These are phyloP conservation scores for Phalaenopsis equestris DNA, from an alignment of 106 monocot species.

Conservation along the genomic window DNA sequence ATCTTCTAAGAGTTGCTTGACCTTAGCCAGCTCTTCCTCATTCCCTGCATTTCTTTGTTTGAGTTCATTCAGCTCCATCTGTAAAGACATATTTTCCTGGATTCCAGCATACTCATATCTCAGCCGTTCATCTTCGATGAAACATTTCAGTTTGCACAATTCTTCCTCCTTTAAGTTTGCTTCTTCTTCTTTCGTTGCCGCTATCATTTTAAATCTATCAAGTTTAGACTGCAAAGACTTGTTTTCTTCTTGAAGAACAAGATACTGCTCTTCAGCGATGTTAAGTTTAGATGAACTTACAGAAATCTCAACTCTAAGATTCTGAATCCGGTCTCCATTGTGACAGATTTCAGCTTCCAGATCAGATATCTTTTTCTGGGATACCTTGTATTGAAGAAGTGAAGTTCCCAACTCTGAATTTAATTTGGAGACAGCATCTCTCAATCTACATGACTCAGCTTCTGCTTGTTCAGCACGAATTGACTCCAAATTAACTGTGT, in stretches of 20 bases:
- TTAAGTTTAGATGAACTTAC: neutral
- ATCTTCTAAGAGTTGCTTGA: conserved; percentile 17
- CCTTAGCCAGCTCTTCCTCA: conserved; percentile 21
- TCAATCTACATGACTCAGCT: conserved; percentile 11
- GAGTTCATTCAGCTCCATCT: conserved; percentile 18
- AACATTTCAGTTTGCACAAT: conserved; percentile 20
- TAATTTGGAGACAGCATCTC: neutral
- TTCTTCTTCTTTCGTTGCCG: conserved; percentile 26
- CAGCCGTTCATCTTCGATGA: conserved; percentile 15
- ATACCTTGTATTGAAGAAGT: conserved; percentile 5
- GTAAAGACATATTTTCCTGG: conserved; percentile 25
- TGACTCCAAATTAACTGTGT: conserved; percentile 10
- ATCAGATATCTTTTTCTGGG: conserved; percentile 8
- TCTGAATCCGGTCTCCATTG: neutral
- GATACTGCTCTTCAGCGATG: neutral
- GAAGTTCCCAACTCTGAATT: conserved; percentile 25
- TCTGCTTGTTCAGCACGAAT: conserved; percentile 13
- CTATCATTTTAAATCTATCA: conserved; percentile 15
- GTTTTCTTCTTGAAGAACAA: conserved; percentile 14
- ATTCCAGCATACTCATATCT: conserved; percentile 29
- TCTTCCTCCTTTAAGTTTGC: conserved; percentile 18
- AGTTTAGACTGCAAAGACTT: conserved; percentile 17
- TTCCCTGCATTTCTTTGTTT: conserved; percentile 18
- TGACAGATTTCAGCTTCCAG: conserved; percentile 3
- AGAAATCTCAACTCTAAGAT: conserved; percentile 6